Base-by-base conservation (phyloP, 176 grass and related monocot genomes). In the Microstegium vimineum region DNA sequence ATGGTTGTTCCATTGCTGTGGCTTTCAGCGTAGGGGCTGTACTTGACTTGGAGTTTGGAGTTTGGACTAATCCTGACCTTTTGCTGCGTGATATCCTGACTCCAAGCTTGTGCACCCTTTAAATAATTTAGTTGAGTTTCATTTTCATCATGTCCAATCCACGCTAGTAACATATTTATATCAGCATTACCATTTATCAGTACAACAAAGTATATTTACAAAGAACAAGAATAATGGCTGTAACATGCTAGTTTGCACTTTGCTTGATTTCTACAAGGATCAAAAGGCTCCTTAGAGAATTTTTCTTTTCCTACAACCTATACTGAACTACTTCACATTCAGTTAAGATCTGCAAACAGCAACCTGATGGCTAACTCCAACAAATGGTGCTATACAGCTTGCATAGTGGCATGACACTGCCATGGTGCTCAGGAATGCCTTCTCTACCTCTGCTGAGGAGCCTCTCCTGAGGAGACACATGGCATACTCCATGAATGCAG, bases 401-500 rank as follows among this genome's bases (percentile, higher is more conserved):
- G 74, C 73, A 52, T 84, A 49, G 51, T 78, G 33, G 62, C 80
- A 75, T 65, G 88, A 10, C 37, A 71, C 18, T 62, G 28, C 34
- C 23, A 90, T 66, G 33, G 81, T 82, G 61, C 74, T 80, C 3
- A 87, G 66, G 34, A 85, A 81, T 4, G 56, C 54, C 6, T 16
- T 77, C 79, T 86, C 92, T 6, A 90, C 45, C 37, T 84, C 82
- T 12, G 17, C 0, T 2, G 91, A 86, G 9, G 74, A 10, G 9
- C 40, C 69, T 73, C 83, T 77, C 27, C 31, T 56, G 57, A 94
- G 68, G 60, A 91, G 70, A 16, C 31, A 80, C 54, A 87, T 61
- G 15, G n/a, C 77, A 10, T 89, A 89, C 62, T 94, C 73, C 73
- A 94, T 79, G 45, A 75, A 52, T 0, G 22, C 7, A 2, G 76